These are phyloP conservation scores for Prunus yedoensis DNA, from an alignment of 331 rosid genomes.

Conservation along the genomic window DNA sequence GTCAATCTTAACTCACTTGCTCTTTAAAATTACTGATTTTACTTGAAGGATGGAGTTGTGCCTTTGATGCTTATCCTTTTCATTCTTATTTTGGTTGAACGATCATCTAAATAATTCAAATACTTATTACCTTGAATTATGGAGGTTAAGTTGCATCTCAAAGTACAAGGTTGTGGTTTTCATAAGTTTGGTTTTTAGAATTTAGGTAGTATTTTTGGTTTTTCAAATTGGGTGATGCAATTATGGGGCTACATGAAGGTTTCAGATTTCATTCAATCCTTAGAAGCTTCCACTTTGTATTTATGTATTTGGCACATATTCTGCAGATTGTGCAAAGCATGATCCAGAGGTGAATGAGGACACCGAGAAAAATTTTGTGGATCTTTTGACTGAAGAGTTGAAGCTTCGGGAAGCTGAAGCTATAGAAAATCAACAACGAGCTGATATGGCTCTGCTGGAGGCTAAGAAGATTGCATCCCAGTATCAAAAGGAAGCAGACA, in stretches of 20 bases:
- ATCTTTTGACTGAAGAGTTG: conserved; percentile 80
- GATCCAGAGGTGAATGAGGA: conserved; percentile 81
- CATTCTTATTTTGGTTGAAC: background rate
- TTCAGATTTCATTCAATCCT: conserved; percentile 7
- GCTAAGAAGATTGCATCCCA: conserved; percentile 93
- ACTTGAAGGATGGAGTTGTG: background rate
- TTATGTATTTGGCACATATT: conserved; percentile 16
- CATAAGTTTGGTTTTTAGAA: background rate
- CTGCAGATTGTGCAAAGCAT: conserved; percentile 85
- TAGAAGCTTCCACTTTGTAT: background rate
- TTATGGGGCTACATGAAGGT: conserved; percentile 6
- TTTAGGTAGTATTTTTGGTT: background rate
- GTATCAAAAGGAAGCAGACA: conserved; percentile 97
- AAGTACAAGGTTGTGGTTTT: background rate
- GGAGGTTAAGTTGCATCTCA: background rate
- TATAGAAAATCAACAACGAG: conserved; percentile 58
- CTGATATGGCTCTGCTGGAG: conserved; percentile 92
- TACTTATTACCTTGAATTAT: background rate
- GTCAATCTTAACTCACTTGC: background rate
- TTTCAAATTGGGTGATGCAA: background rate
- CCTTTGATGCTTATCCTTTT: background rate
- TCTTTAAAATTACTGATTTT: background rate
- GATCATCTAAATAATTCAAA: background rate
- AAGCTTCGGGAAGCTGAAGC: conserved; percentile 76
- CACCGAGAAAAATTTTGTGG: conserved; percentile 79